Percentiles rank a stretch among this genome's conserved stretches.
Conservation (phyloP, 1,139 yeast species). For the Kodamaea suecica region DNA sequence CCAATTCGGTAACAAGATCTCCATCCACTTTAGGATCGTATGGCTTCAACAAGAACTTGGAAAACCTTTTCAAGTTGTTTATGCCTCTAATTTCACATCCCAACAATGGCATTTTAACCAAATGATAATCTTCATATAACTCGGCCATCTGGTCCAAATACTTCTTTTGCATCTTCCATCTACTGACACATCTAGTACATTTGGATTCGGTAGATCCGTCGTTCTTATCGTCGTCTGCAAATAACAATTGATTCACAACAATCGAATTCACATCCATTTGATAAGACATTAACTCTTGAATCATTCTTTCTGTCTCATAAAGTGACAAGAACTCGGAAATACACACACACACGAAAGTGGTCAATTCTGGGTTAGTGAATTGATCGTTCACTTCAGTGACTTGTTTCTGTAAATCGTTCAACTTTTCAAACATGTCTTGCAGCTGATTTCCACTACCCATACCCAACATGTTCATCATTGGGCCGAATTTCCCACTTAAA, state of each 20-base stretch:
- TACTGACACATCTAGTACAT: conserved; percentile 86
- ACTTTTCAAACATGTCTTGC: conserved; percentile 76
- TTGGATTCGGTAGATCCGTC: conserved; percentile 33
- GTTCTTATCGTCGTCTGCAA: conserved; percentile 61
- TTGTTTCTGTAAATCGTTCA: conserved; percentile 77
- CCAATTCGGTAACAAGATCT: conserved; percentile 60
- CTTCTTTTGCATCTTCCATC: conserved; percentile 95
- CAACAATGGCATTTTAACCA: conserved; percentile 90
- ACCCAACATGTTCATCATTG: conserved; percentile 76
- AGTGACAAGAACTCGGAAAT: conserved; percentile 92
- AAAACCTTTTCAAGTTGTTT: conserved; percentile 74
- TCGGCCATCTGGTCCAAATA: conserved; percentile 93
- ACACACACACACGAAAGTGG: conserved; percentile 96
- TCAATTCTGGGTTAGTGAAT: conserved; percentile 91
- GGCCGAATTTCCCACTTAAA: conserved; percentile 83
- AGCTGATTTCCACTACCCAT: conserved; percentile 60
- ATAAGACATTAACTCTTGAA: conserved; percentile 90
- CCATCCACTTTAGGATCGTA: conserved; percentile 66
- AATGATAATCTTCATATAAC: conserved; percentile 89
- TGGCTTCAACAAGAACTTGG: conserved; percentile 64
- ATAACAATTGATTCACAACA: conserved; percentile 87
- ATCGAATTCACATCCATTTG: conserved; percentile 96
- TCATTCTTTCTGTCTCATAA: conserved; percentile 95
- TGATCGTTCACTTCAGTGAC: conserved; percentile 90
- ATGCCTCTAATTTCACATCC: conserved; percentile 94